Evolutionary conservation across 164 flowering plant genomes (phyloP).

Genomic region (Piper longum): DNA sequence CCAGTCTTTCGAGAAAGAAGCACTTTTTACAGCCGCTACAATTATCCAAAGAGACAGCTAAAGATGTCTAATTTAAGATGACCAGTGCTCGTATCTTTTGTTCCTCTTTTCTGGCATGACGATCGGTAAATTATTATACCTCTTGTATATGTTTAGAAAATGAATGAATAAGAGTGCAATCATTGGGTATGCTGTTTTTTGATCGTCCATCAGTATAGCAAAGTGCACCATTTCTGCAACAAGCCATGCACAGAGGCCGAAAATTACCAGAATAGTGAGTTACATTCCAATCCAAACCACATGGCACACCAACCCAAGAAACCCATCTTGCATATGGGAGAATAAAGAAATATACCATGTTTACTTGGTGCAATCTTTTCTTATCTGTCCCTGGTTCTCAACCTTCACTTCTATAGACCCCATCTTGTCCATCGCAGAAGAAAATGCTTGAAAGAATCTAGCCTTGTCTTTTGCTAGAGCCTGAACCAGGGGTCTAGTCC

Average conservation of each 20-base stretch:
- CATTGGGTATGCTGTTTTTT: too few relatives aligned
- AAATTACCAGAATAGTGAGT: too few relatives aligned
- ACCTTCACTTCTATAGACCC: slow-evolving; percentile 62
- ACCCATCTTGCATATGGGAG: background rate
- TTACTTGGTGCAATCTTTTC: slow-evolving; percentile 43
- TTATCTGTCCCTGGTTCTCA: slow-evolving; percentile 64
- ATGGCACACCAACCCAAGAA: background rate
- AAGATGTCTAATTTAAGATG: background rate
- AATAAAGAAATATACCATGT: background rate
- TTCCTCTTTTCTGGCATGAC: background rate
- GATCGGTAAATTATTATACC: too few relatives aligned
- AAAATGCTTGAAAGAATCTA: slow-evolving; percentile 59
- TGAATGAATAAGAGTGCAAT: too few relatives aligned
- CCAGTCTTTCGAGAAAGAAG: slow-evolving; percentile 36
- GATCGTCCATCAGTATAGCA: background rate
- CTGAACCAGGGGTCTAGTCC: slow-evolving; percentile 50
- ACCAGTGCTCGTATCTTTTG: background rate
- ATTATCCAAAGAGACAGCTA: background rate
- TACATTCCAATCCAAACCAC: too few relatives aligned
- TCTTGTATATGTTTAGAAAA: too few relatives aligned
- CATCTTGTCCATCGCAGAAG: slow-evolving; percentile 76
- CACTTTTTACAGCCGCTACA: slow-evolving; percentile 49
- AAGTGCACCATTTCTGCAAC: background rate
- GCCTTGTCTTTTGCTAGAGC: slow-evolving; percentile 48
- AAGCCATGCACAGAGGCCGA: background rate